Evolutionary conservation across 345 rosid species (phyloP).

Genomic region (Eucalyptus shirleyi): DNA sequence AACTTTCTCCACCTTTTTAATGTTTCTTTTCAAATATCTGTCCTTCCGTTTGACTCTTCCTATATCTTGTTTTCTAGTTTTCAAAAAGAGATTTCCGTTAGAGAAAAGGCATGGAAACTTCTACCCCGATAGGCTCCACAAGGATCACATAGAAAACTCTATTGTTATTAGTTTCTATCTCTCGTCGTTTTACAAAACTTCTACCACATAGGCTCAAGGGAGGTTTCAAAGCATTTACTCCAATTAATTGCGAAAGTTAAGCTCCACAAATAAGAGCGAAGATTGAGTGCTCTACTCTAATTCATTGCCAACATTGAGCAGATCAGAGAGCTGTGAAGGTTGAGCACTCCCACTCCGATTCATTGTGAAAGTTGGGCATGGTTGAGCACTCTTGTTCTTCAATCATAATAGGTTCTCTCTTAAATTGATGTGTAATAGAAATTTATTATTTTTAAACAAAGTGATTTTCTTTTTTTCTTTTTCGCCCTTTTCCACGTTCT

Average conservation of each 20-base stretch:
- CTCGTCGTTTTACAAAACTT: background rate
- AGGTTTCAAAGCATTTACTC: background rate
- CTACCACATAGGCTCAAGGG: background rate
- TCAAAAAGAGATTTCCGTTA: background rate
- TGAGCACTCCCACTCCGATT: background rate
- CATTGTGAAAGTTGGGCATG: background rate
- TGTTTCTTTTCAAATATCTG: background rate
- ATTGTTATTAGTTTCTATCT: background rate
- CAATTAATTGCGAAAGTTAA: background rate
- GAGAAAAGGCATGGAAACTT: background rate
- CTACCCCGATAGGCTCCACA: background rate
- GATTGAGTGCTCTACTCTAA: background rate
- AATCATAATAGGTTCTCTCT: background rate
- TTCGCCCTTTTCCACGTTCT: background rate
- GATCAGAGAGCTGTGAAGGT: background rate
- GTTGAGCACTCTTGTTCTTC: background rate
- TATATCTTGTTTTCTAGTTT: too few species aligned
- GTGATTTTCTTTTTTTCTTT: background rate
- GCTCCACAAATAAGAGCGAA: fast-evolving
- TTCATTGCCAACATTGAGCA: background rate
- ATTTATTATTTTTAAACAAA: background rate
- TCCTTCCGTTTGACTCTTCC: background rate
- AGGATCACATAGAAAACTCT: background rate
- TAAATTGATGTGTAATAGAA: background rate
- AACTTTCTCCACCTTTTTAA: background rate